Evolutionary conservation across 1,139 yeast genomes (phyloP).

Genomic region (Geotrichum europaeum): DNA sequence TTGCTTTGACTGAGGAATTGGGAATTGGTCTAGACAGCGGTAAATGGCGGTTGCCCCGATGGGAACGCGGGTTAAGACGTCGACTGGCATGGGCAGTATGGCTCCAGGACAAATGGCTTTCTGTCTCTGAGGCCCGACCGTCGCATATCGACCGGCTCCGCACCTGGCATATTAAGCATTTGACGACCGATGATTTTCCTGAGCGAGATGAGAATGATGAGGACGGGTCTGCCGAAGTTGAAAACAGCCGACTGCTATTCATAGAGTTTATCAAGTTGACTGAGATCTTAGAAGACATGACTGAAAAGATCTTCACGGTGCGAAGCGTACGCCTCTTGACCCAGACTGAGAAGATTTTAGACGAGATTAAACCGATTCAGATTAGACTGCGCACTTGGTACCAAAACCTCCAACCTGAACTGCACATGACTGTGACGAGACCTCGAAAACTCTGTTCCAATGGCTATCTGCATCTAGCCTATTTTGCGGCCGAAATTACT

Average conservation of each 20-base stretch:
- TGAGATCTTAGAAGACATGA: constrained; percentile 63
- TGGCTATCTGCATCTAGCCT: constrained; percentile 75
- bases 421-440: constrained; percentile 50
- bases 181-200: constrained; percentile 33
- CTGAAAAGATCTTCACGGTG: constrained; percentile 65
- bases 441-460: constrained; percentile 40
- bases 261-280: constrained; percentile 64
- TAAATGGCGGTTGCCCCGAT: constrained; percentile 81
- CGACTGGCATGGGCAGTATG: constrained; percentile 91
- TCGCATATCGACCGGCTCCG: constrained; percentile 46
- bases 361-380: constrained; percentile 79
- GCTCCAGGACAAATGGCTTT: constrained; percentile 82
- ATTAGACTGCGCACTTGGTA: constrained; percentile 76
- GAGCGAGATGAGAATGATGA: constrained; percentile 45
- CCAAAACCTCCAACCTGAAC: constrained; percentile 62
- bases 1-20: constrained; percentile 76
- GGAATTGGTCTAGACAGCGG: constrained; percentile 84
- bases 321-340: constrained; percentile 52
- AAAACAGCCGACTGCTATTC: constrained; percentile 65
- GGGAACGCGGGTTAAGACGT: constrained; percentile 84
- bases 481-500: constrained; percentile 82
- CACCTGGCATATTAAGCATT: constrained; percentile 28
- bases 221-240: constrained; percentile 60
- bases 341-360: constrained; percentile 59
- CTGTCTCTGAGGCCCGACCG: constrained; percentile 72